Percentiles rank a stretch among this genome's conserved stretches.
These are phyloP conservation scores for Mrakia blollopis DNA, from an alignment of 768 basidiomycete species.

Conservation along the genomic window DNA sequence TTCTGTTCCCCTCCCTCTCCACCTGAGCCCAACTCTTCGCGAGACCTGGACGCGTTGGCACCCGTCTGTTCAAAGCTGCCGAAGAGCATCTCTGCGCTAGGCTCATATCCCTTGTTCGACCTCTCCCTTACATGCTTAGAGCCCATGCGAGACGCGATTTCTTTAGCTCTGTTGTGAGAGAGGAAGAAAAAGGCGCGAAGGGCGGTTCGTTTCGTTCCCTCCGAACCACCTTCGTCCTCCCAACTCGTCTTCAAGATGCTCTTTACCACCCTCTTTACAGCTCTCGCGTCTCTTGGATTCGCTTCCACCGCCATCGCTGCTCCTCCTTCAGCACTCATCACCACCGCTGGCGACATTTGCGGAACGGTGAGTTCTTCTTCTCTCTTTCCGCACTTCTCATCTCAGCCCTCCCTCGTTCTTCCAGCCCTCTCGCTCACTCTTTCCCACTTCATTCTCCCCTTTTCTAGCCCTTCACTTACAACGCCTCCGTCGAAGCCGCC, in stretches of 20 bases:
- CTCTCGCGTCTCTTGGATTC: background rate
- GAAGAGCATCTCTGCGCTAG: too few species aligned
- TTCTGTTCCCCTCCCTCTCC: too few species aligned
- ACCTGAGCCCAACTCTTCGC: too few species aligned
- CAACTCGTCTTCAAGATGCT: background rate
- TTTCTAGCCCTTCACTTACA: slow-evolving; percentile 7
- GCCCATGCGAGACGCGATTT: too few species aligned
- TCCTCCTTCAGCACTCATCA: background rate
- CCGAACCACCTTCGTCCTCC: background rate
- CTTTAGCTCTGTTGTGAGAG: too few species aligned
- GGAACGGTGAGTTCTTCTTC: background rate
- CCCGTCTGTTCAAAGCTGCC: too few species aligned
- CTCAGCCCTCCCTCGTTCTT: background rate
- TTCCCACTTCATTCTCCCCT: background rate
- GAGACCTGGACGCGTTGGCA: too few species aligned
- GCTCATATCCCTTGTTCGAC: too few species aligned
- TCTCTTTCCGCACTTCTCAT: background rate
- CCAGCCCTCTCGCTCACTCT: background rate
- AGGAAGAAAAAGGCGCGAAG: too few species aligned
- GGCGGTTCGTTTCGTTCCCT: background rate
- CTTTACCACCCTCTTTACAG: background rate
- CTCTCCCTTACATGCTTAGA: too few species aligned
- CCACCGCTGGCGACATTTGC: background rate
- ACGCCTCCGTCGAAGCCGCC: slow-evolving; percentile 14
- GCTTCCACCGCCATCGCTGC: background rate